Conservation (phyloP, 805 yeast genomes). For the Nakazawaea pomicola region DNA sequence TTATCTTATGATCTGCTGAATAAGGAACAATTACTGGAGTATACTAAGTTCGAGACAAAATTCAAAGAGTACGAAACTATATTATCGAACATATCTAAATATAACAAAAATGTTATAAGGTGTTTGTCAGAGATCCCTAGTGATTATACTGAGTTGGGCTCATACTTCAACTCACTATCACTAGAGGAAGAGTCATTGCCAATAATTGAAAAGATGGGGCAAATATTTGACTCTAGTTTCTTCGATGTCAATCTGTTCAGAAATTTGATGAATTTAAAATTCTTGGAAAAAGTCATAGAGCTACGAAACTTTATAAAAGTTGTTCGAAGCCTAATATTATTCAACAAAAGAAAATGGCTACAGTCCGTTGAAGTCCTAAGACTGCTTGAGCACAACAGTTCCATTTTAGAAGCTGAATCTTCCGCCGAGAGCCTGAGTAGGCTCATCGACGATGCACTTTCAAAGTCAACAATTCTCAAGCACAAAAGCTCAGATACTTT, state of each 20-base stretch:
- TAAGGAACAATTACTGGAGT: constrained; percentile 24
- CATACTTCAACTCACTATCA: constrained; percentile 48
- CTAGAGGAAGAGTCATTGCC: constrained; percentile 34
- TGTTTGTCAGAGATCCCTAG: constrained; percentile 40
- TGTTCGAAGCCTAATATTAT: constrained; percentile 27
- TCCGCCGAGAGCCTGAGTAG: constrained; percentile 25
- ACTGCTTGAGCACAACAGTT: constrained; percentile 20
- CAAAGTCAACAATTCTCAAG: constrained; percentile 7
- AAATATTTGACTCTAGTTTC: constrained; percentile 71
- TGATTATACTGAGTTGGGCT: constrained; percentile 50
- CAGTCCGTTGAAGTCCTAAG: constrained; percentile 26
- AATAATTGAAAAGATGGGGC: constrained; percentile 74
- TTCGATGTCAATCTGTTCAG: constrained; percentile 41
- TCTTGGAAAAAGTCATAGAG: constrained; percentile 29
- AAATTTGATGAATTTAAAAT: constrained; percentile 23
- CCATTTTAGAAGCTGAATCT: constrained; percentile 22
- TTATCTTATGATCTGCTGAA: constrained; percentile 17
- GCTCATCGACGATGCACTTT: constrained; percentile 24
- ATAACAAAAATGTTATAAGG: constrained; percentile 42
- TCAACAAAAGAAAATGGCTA: constrained; percentile 27
- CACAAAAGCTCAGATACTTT: neutral
- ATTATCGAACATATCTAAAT: constrained; percentile 25
- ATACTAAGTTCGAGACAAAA: constrained; percentile 24
- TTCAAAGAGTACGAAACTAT: constrained; percentile 28
- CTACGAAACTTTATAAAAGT: constrained; percentile 26